phyloP scores from a whole-genome alignment of 2,329 filamentous ascomycete species.

The Fusarium austroafricanum region DNA sequence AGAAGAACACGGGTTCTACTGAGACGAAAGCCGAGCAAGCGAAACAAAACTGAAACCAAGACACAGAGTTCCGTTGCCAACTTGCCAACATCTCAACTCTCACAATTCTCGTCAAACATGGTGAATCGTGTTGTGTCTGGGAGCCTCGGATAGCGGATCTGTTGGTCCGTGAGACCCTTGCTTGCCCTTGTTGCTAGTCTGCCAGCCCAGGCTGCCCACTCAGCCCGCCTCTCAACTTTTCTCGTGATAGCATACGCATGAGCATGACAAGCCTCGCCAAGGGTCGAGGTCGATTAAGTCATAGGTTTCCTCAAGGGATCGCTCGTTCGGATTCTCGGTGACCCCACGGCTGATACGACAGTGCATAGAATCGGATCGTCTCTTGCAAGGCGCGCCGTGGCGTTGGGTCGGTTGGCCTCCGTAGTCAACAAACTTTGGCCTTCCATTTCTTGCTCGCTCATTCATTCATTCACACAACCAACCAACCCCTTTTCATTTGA shows the following conservation, averaged over 20 bases:
- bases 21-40: constrained; percentile 29
- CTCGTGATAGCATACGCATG: constrained; percentile 25
- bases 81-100: constrained; percentile 23
- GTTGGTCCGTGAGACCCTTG: constrained; percentile 34
- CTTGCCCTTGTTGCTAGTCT: constrained; percentile 2
- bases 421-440: constrained; percentile 32
- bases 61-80: constrained; percentile 14
- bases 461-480: constrained; percentile 22
- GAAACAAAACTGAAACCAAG: constrained; percentile 44
- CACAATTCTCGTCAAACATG: constrained; percentile 25
- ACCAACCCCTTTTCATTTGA: constrained; percentile 30
- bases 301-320: constrained; percentile 21
- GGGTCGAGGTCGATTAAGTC: constrained; percentile 29
- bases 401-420: neutral
- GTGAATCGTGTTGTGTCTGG: constrained; percentile 36
- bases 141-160: constrained; percentile 29
- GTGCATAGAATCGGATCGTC: constrained; percentile 32
- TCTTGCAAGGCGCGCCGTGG: constrained; percentile 34
- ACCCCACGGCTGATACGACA: constrained; percentile 24
- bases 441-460: constrained; percentile 26
- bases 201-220: constrained; percentile 29
- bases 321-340: constrained; percentile 39
- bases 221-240: constrained; percentile 35
- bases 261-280: constrained; percentile 27
- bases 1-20: constrained; percentile 14